Evolutionary conservation across 2,329 filamentous ascomycete genomes (phyloP), one percentile per base, ranked within the genome.

Genomic region (Botrytis tulipae): DNA sequence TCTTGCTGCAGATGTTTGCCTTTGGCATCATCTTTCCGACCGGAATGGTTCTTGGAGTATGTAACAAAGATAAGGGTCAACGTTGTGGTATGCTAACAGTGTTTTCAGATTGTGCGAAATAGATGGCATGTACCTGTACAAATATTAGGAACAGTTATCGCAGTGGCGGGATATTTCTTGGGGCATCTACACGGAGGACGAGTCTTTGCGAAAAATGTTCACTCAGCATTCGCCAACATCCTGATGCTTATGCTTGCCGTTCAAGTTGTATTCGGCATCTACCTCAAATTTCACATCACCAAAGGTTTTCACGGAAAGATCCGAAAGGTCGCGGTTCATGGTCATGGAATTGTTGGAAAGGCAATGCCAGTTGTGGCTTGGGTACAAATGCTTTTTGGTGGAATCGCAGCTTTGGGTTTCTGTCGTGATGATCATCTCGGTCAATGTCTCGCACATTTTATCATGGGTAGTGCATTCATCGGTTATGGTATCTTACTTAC

Each of bases 401-500:
- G 94, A 57, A 98, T 99, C 80, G 95, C 95, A 0, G 87, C 93
- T 6, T 86, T 97, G 73, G 96, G 96, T 35, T 98, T 97, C 85
- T 99, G 96, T 82, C 92, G 94, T 77, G 94, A 87, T 71, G 95
- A 98, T 73, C 95, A 99, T 80, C 82, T 94, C 1, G 95, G 95
- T 46, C 96, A 99, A 83, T 99, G 96, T 83, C 84, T 93, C 60
- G 96, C 96, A 1, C 96, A 99, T 83, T 99, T 98, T 83, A 99
- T 98, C 82, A 99, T 99, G 96, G 96, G 96, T 62, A 92, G 93
- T 77, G 95, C 95, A 1, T 99, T 99, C 81, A 95, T 99, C 78
- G 96, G 88, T 44, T 99, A 99, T 80, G 96, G 93, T 42, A 92
- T 98, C 72, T 82, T 97, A 54, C 87, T 99, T 77, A 95, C 93